Percentiles rank a stretch among this genome's conserved stretches.
phyloP scores from a whole-genome alignment of 2,329 filamentous ascomycete species.

The Sporothrix pallida region DNA sequence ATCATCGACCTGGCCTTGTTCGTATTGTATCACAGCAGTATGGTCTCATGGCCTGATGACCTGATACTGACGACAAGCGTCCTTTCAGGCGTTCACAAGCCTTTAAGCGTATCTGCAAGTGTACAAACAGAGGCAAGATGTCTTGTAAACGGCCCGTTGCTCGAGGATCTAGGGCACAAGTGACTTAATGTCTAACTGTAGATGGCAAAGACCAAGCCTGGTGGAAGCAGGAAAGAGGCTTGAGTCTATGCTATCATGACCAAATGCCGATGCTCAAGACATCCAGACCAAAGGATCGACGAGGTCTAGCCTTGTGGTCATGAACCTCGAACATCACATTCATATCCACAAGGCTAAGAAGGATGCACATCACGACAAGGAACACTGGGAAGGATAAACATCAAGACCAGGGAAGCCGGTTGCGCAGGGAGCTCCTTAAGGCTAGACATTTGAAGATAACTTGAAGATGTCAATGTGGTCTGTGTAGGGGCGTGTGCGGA shows the following conservation, averaged over 20 bases:
- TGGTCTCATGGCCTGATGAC: not conserved
- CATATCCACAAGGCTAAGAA: not conserved
- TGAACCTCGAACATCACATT: not conserved
- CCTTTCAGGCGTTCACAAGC: too few species aligned
- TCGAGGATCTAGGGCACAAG: not conserved
- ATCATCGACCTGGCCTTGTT: too few species aligned
- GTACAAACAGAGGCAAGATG: not conserved
- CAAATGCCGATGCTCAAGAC: not conserved
- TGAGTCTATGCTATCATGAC: not conserved
- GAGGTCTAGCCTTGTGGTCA: not conserved
- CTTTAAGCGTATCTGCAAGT: not conserved
- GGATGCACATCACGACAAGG: not conserved
- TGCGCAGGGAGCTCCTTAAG: not conserved
- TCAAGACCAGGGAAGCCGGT: not conserved
- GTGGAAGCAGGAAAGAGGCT: not conserved
- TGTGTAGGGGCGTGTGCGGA: slow-evolving; percentile 6
- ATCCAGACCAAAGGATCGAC: not conserved
- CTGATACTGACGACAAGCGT: too few species aligned
- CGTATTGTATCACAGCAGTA: too few species aligned
- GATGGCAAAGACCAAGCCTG: not conserved
- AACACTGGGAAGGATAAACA: not conserved
- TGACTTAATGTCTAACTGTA: not conserved
- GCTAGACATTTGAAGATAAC: slow-evolving; percentile 6
- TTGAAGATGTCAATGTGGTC: slow-evolving; percentile 8
- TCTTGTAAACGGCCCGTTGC: not conserved